phyloP scores from a whole-genome alignment of 305 asterid species.

The Fraxinus paxiana region DNA sequence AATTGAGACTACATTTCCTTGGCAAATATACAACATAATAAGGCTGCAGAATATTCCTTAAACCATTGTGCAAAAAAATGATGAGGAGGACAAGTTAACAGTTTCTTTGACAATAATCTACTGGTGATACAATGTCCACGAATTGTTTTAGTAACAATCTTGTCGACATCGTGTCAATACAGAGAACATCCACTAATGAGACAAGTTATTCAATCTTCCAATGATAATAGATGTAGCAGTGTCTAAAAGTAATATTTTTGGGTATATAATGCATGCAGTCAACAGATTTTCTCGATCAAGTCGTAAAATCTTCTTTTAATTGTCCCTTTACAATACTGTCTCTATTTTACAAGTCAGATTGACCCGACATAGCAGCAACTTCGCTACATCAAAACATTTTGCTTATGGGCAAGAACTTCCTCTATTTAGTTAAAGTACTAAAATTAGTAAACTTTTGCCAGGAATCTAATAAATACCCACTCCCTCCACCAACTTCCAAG shows the following conservation, averaged over 20 bases:
- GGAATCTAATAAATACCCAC: not conserved
- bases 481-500: not conserved
- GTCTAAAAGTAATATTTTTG: not conserved
- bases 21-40: not conserved
- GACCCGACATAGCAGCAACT: not conserved
- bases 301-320: not conserved
- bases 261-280: not conserved
- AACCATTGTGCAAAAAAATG: not conserved
- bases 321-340: not conserved
- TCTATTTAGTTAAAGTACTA: not conserved
- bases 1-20: not conserved
- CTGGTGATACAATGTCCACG: not conserved
- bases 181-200: not conserved
- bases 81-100: not conserved
- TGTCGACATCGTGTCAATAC: not conserved
- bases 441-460: not conserved
- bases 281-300: not conserved
- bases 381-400: not conserved
- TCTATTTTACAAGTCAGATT: not conserved
- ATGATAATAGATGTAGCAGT: not conserved
- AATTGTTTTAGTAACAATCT: not conserved
- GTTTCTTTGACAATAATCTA: not conserved
- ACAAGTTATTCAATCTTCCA: not conserved
- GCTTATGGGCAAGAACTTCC: not conserved
- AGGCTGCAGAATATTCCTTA: not conserved